Evolutionary conservation across 192 early-diverging fungal genomes (phyloP), one percentile per base, ranked within the genome.

Genomic region (Chytriomyces hyalinus): DNA sequence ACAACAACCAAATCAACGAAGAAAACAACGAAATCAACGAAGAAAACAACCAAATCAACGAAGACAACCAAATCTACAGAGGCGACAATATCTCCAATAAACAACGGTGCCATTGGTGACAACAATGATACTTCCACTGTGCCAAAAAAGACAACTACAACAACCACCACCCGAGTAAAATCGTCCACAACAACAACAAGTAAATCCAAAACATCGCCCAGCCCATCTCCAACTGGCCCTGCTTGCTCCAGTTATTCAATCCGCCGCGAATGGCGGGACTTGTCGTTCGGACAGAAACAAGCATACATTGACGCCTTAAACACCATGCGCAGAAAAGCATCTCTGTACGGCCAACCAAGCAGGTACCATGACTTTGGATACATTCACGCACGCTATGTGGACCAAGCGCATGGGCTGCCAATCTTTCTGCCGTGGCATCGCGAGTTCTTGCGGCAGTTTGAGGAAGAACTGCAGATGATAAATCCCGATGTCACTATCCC

Each of bases 401-500:
- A 45, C 9, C 26, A 15, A 15, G 59, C 59, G 17, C 70, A 72
- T 60, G 28, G 47, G 44, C n/a, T 26, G 1, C 15, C 64, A 6
- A 10, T 74, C 5, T 79, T 79, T 61, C 57, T 79, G 9, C 76
- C 83, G 2, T 84, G 80, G 79, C 83, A 84, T 49, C 80, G 83
- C 65, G 26, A 26, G 6, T 80, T 81, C 57, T 47, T 84, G 8
- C 67, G 67, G 47, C 24, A 49, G 6, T 85, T 67, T 53, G 83
- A 84, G 72, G 57, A 75, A 9, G 62, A 57, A 8, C 69, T 84
- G 60, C 36, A 36, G 36, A 0, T 36, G 36, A 36, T 36, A 36
- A 36, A 36, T 36, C 72, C 82, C 2, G 67, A 61, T 71, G 80
- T 89, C 73, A 77, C 81, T 24, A 46, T 90, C 7, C 86, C 89